Evolutionary conservation across 306 rosid species (phyloP).

Genomic region (Glycine latifolia): DNA sequence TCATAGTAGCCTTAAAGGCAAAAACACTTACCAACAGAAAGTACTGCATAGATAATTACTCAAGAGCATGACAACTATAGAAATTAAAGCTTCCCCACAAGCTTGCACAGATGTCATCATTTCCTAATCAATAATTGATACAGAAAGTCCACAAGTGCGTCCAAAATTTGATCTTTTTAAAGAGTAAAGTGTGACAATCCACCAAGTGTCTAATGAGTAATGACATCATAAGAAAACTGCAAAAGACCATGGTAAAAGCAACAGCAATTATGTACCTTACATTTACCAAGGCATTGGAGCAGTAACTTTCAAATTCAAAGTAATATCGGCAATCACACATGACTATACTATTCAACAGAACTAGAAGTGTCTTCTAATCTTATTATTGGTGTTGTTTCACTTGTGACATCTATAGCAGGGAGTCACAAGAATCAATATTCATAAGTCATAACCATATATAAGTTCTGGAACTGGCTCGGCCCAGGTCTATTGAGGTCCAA

Average conservation of each 20-base stretch:
- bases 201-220: not conserved
- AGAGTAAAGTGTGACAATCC: not conserved
- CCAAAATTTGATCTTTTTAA: too few relatives aligned
- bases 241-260: not conserved
- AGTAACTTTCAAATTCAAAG: slow-evolving; percentile 25
- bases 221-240: not conserved
- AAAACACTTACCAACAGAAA: not conserved
- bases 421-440: too few relatives aligned
- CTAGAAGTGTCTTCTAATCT: slow-evolving; percentile 2
- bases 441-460: too few relatives aligned
- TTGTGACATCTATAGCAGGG: not conserved
- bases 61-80: not conserved
- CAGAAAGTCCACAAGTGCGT: not conserved
- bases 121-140: not conserved
- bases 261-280: not conserved
- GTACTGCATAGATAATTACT: not conserved
- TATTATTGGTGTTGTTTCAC: not conserved
- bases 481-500: too few relatives aligned
- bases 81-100: not conserved
- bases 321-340: slow-evolving; percentile 2
- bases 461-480: too few relatives aligned
- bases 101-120: slow-evolving; percentile 7
- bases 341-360: slow-evolving; percentile 5
- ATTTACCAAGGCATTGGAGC: slow-evolving; percentile 11
- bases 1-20: not conserved